Percentiles rank a stretch among this genome's conserved stretches.
phyloP scores from a whole-genome alignment of 345 rosid genomes.

The Geranium brycei region DNA sequence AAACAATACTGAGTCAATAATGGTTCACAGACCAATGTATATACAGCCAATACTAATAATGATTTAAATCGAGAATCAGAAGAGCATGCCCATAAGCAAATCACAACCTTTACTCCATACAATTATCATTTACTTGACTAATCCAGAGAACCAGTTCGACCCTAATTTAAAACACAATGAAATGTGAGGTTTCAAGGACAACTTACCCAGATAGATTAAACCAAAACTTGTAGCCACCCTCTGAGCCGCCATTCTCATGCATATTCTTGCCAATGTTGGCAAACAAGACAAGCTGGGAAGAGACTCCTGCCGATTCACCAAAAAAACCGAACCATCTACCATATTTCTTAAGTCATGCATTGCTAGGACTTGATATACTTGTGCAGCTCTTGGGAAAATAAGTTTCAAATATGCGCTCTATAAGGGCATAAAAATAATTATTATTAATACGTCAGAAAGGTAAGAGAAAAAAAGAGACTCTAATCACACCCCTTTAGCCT shows the following conservation, averaged over 20 bases:
- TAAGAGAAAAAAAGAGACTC: conserved; percentile 11
- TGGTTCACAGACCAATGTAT: no score
- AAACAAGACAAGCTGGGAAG: no score
- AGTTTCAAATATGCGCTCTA: conserved; percentile 3
- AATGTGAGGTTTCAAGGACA: neutral
- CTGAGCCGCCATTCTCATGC: neutral
- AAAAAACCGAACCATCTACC: no score
- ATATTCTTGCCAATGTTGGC: neutral
- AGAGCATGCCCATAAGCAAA: no score
- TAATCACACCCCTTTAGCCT: conserved; percentile 19
- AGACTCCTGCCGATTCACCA: neutral
- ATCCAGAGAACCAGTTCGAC: neutral
- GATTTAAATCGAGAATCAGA: no score
- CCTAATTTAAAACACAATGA: neutral
- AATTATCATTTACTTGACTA: no score
- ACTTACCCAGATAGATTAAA: neutral
- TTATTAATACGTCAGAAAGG: conserved; percentile 4
- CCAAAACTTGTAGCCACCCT: neutral
- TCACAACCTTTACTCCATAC: no score
- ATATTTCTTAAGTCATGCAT: neutral
- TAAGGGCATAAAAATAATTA: conserved; percentile 4
- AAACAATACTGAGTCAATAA: no score
- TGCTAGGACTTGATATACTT: neutral
- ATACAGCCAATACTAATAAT: no score
- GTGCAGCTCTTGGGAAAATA: neutral